Evolutionary conservation across 768 basidiomycete genomes (phyloP).

Genomic region (Podaxis sp.): DNA sequence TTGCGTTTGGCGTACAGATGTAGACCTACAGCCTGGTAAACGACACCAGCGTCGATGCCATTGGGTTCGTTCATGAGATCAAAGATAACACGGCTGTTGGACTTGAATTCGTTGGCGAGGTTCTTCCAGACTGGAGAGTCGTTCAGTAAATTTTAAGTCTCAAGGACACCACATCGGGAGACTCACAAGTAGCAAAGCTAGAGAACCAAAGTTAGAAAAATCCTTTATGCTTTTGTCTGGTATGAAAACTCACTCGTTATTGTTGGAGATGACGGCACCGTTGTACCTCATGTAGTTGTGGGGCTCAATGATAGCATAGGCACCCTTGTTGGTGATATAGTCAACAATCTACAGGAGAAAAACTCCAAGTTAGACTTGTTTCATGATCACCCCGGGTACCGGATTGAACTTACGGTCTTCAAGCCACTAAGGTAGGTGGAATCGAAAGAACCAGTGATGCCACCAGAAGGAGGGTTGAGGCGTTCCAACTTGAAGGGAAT

Average conservation of each 20-base stretch:
- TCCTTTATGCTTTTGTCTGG: not conserved
- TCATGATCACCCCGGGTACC: not conserved
- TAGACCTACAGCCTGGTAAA: constrained; percentile 44
- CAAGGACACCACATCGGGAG: not conserved
- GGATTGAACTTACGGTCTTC: constrained; percentile 36
- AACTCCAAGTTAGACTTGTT: not conserved
- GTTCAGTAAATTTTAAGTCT: not conserved
- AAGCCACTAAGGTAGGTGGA: constrained; percentile 51
- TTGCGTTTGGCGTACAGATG: not conserved
- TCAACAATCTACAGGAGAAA: constrained; percentile 45
- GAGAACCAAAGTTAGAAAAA: not conserved
- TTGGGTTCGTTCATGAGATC: constrained; percentile 71
- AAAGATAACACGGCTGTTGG: constrained; percentile 56
- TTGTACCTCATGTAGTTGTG: constrained; percentile 68
- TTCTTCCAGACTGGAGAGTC: constrained; percentile 51
- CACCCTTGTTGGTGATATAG: constrained; percentile 63
- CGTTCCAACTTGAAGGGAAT: constrained; percentile 62
- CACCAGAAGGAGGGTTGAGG: constrained; percentile 49
- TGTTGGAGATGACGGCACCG: constrained; percentile 47
- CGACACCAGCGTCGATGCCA: constrained; percentile 51
- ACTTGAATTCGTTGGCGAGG: constrained; percentile 52
- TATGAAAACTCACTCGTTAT: constrained; percentile 38
- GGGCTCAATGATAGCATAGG: constrained; percentile 55
- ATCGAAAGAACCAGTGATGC: constrained; percentile 55
- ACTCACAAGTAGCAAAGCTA: constrained; percentile 53